phyloP scores from a whole-genome alignment of 2,329 filamentous ascomycete genomes.

The Pseudohalonectria lignicola region DNA sequence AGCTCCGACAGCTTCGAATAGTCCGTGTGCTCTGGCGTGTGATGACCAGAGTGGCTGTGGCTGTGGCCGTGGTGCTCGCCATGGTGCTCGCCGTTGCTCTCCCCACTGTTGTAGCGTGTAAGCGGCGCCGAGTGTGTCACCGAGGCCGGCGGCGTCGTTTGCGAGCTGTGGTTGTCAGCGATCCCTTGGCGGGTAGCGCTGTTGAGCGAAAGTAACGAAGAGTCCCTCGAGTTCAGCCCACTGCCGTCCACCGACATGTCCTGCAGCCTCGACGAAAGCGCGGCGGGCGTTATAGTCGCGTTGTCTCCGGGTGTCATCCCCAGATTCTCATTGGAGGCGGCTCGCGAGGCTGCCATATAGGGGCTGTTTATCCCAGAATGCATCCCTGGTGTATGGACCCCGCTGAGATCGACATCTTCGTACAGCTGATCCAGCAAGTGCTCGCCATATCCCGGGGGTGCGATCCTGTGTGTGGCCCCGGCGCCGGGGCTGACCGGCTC shows the following conservation, averaged over 20 bases:
- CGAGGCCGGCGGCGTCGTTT: constrained; percentile 11
- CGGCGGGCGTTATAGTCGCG: constrained; percentile 35
- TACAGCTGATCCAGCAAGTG: constrained; percentile 87
- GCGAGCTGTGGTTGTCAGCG: too few species aligned
- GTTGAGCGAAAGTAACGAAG: too few species aligned
- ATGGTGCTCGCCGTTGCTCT: too few species aligned
- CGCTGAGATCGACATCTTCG: constrained; percentile 69
- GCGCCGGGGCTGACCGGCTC: constrained; percentile 27
- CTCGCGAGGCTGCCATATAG: constrained; percentile 58
- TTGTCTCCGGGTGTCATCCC: constrained; percentile 40
- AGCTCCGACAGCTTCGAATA: constrained; percentile 51
- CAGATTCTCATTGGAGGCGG: constrained; percentile 74
- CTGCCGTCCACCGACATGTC: constrained; percentile 41
- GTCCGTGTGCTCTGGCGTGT: constrained; percentile 46
- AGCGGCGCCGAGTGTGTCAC: constrained; percentile 32
- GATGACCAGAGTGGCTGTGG: constrained; percentile 38
- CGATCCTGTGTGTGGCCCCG: constrained; percentile 55
- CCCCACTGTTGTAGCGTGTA: constrained; percentile 43
- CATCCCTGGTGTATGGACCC: constrained; percentile 67
- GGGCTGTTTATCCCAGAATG: constrained; percentile 73
- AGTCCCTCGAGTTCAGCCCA: constrained; percentile 27
- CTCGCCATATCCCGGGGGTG: constrained; percentile 88
- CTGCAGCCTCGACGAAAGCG: constrained; percentile 56
- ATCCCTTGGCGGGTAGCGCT: too few species aligned
- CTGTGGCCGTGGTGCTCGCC: too few species aligned